Base-by-base conservation (phyloP, 1,139 yeast genomes). In the Hemisphaericaspora lyxosophila region DNA sequence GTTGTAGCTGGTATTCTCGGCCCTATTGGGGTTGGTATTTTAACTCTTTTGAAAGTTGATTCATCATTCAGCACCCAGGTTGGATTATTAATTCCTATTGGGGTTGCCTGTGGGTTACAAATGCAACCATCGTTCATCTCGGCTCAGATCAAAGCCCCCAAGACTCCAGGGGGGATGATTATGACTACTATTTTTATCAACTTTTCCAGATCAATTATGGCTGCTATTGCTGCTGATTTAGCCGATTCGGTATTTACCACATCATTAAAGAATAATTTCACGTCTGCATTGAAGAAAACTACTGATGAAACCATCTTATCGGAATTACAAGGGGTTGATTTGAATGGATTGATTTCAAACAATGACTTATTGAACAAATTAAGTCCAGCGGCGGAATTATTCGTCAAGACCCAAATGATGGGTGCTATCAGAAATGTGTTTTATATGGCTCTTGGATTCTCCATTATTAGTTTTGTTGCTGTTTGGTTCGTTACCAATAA, bases 141-240 rank as follows among this genome's bases (percentile, higher is more conserved):
- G 2, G 54, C 64, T 3, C 72, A 66, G 45, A 47, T 67, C 4
- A 46, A 53, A 16, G 71, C 73, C 2, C 72, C 73, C 19, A 59
- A 62, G 38, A 50, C 61, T 5, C 60, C 66, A 3, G 73, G 73
- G 9, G 61, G 65, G 7, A 53, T 56, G 18, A 68, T 70, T 33
- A 50, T 66, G 59, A 55, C 70, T 6, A 66, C 73, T 4, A 53
- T 67, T 4, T 58, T 59, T 34, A 26, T 63, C 18, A 60, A 59
- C 43, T 64, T 66, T 41, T 40, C 43, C 19, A 61, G 73, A 47
- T 49, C 64, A 2, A 42, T 67, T 15, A 60, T 61, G 5, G 44
- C 48, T 7, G 67, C 73, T 4, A 25, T 67, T 20, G 55, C 64
- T 11, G 54, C 64, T 7, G 57, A 58, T 34, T 51, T 69, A 38